Evolutionary conservation across 495 filamentous ascomycete genomes (phyloP).

Genomic region (Penicillium salamii): DNA sequence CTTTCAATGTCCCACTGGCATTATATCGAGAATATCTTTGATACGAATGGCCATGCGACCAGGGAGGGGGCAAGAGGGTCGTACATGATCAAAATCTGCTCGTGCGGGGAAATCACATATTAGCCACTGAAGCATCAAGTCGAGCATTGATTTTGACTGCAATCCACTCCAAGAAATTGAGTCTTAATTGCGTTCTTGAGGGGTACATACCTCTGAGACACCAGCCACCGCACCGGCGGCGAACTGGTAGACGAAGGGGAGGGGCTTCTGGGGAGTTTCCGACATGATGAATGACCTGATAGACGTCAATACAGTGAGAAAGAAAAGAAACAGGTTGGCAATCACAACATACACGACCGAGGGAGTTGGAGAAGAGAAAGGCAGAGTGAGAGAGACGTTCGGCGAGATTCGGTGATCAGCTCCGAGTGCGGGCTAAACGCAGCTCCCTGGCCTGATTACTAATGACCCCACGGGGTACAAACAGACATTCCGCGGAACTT

Average conservation of each 20-base stretch:
- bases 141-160: background rate
- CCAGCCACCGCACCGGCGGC: conserved; percentile 85
- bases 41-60: background rate
- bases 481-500: conserved; percentile 2
- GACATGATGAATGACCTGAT: conserved; percentile 50
- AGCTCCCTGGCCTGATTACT: conserved; percentile 14
- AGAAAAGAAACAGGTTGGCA: background rate
- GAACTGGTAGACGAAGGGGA: conserved; percentile 86
- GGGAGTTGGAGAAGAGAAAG: conserved; percentile 14
- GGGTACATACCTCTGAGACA: conserved; percentile 75
- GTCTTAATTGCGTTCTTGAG: background rate
- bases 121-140: conserved; percentile 13
- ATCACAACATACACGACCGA: conserved; percentile 10
- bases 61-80: conserved; percentile 15
- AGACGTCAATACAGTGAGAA: background rate
- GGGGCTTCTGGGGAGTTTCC: conserved; percentile 55
- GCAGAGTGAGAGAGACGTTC: conserved; percentile 16
- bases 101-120: conserved; percentile 30
- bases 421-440: conserved; percentile 13
- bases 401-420: conserved; percentile 23
- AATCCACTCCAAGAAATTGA: background rate
- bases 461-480: conserved; percentile 15
- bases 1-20: background rate
- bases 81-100: conserved; percentile 84
- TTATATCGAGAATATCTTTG: background rate